A percentile compares a stretch with the other conserved stretches of the same genome.
Conservation (phyloP, 176 grass and related monocot species). For the Juncus inflexus region DNA sequence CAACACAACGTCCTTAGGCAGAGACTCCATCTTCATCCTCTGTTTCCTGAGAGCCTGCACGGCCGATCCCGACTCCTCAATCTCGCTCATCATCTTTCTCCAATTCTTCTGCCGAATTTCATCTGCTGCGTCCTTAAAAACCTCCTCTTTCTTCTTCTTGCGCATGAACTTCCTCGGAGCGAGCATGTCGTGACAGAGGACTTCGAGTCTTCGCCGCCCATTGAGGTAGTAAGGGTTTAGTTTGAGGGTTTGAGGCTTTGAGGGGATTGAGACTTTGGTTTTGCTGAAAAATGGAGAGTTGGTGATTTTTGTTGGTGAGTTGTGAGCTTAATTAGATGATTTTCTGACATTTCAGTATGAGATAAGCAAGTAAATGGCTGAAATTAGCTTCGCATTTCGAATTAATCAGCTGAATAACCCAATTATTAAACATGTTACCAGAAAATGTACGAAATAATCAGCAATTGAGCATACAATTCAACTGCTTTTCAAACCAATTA, state of each 20-base stretch:
- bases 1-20: conserved; percentile 67
- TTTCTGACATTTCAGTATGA: background rate
- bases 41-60: conserved; percentile 59
- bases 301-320: too few relatives aligned
- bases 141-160: conserved; percentile 52
- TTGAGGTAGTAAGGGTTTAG: conserved; percentile 36
- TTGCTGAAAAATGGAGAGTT: conserved; percentile 40
- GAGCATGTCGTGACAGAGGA: conserved; percentile 70
- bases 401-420: background rate
- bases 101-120: conserved; percentile 72
- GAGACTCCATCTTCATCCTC: conserved; percentile 27
- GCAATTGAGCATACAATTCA: background rate
- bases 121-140: conserved; percentile 63
- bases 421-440: background rate
- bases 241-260: background rate
- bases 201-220: conserved; percentile 35
- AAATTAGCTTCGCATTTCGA: background rate
- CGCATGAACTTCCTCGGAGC: conserved; percentile 80
- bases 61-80: conserved; percentile 60
- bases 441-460: background rate
- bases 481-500: background rate
- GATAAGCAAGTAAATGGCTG: background rate
- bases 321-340: conserved; percentile 17
- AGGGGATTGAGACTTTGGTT: conserved; percentile 35
- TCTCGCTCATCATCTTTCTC: conserved; percentile 84